Evolutionary conservation across 345 rosid species (phyloP).

Genomic region (Linum usitatissimum): DNA sequence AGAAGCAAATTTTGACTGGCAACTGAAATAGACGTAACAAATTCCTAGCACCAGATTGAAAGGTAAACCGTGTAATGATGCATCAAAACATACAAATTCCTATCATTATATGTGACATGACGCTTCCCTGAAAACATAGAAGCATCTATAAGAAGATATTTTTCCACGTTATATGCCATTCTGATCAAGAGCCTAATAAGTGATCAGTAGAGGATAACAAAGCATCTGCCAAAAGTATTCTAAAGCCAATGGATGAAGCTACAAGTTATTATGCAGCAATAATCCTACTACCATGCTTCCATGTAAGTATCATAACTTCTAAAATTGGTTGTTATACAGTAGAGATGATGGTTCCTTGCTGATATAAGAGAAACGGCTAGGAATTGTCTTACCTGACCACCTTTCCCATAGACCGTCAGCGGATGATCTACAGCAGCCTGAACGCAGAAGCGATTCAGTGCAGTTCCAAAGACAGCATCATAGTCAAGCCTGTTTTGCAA

Average conservation of each 20-base stretch:
- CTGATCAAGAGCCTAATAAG: too few species aligned
- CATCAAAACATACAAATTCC: too few species aligned
- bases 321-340: background rate
- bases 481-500: conserved; percentile 75
- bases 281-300: background rate
- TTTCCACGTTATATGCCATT: too few species aligned
- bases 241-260: background rate
- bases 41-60: too few species aligned
- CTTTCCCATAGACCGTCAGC: conserved; percentile 92
- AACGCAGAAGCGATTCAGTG: conserved; percentile 87
- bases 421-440: conserved; percentile 97
- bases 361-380: background rate
- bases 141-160: too few species aligned
- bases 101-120: too few species aligned
- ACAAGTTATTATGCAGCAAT: conserved; percentile 2
- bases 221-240: background rate
- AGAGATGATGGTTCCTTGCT: background rate
- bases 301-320: background rate
- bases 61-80: too few species aligned
- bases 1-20: too few species aligned
- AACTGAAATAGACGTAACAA: too few species aligned
- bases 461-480: conserved; percentile 93
- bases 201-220: too few species aligned
- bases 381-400: conserved; percentile 68
- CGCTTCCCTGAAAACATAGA: too few species aligned